phyloP scores from a whole-genome alignment of 2,329 filamentous ascomycete genomes.

The Davidsoniella neocaledoniae region DNA sequence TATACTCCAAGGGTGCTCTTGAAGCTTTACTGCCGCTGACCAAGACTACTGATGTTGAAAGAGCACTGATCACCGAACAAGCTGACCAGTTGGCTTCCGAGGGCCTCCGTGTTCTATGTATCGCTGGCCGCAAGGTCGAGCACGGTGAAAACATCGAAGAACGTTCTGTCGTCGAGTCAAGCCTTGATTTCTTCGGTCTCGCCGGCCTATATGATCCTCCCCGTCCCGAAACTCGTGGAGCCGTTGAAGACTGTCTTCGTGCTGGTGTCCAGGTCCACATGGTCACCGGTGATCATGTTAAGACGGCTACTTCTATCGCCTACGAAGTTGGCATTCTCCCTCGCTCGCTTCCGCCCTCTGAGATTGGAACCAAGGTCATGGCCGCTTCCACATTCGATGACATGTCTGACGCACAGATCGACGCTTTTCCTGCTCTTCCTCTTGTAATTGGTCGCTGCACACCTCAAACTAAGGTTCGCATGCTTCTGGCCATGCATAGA shows the following conservation, averaged over 20 bases:
- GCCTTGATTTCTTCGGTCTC: conserved; percentile 49
- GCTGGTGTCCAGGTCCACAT: conserved; percentile 52
- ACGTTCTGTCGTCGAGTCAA: conserved; percentile 36
- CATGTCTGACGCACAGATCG: conserved; percentile 44
- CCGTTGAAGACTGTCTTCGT: conserved; percentile 39
- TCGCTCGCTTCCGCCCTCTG: conserved; percentile 21
- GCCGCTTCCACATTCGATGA: conserved; percentile 45
- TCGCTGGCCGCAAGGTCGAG: conserved; percentile 35
- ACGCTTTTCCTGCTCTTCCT: conserved; percentile 41
- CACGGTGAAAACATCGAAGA: conserved; percentile 24
- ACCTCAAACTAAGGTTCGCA: conserved; percentile 55
- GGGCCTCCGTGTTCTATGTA: conserved; percentile 51
- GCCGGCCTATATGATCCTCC: conserved; percentile 60
- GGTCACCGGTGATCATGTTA: conserved; percentile 53
- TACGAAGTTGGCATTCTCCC: conserved; percentile 45
- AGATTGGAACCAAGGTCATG: conserved; percentile 36
- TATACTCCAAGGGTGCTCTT: conserved; percentile 42
- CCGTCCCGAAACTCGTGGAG: conserved; percentile 45
- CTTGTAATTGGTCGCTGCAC: conserved; percentile 54
- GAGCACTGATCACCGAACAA: conserved; percentile 28
- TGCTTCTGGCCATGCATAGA: conserved; percentile 58
- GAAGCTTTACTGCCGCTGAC: conserved; percentile 39
- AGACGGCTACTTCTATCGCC: conserved; percentile 49
- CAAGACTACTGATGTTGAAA: conserved; percentile 29
- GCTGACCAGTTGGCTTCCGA: conserved; percentile 41